Conservation (phyloP, 1,284 basidiomycete species). For the Pseudozyma thailandica region DNA sequence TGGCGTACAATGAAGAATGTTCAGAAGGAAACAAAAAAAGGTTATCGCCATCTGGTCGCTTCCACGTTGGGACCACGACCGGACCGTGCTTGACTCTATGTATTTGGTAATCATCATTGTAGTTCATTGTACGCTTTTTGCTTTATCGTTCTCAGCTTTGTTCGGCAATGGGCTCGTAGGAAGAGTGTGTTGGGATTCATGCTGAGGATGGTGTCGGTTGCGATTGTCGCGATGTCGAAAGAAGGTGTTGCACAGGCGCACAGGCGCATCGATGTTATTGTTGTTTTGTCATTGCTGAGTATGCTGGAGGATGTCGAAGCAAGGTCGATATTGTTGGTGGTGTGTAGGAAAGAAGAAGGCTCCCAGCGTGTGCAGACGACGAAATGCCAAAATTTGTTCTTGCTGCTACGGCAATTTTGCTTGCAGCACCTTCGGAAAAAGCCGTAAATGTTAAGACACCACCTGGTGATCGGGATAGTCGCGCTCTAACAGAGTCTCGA, state of each 20-base stretch:
- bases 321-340: constrained; percentile 3
- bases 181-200: not conserved
- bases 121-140: not conserved
- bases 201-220: not conserved
- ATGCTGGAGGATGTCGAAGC: not conserved
- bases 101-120: constrained; percentile 51
- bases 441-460: not conserved
- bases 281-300: no score
- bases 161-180: not conserved
- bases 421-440: constrained; percentile 1
- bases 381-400: constrained; percentile 5
- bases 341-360: not conserved
- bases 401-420: constrained; percentile 6
- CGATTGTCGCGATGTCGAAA: not conserved
- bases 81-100: constrained; percentile 56
- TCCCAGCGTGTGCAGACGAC: not conserved
- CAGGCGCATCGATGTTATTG: not conserved
- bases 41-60: constrained; percentile 51
- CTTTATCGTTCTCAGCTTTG: not conserved
- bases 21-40: constrained; percentile 42
- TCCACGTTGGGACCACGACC: constrained; percentile 54
- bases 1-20: not conserved
- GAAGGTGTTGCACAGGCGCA: not conserved
- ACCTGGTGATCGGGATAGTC: not conserved
- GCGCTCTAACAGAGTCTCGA: constrained; percentile 2